Conservation (phyloP, 352 stramenopile genomes). For the Phytophthora sojae region DNA sequence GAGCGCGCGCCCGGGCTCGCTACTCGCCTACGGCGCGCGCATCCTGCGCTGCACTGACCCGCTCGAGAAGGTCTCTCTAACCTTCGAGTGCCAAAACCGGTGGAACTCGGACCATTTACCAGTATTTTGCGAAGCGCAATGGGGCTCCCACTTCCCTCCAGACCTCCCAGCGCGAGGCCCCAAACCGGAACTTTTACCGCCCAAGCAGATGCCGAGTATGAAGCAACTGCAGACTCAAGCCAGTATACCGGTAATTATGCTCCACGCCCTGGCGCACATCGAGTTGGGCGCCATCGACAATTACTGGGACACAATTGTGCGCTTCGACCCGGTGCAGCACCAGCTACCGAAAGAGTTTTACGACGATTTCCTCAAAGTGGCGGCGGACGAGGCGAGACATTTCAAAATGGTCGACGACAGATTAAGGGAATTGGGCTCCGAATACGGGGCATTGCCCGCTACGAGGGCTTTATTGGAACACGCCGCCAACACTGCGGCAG, state of each 20-base stretch:
- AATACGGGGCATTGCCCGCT: constrained; percentile 74
- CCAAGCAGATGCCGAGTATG: constrained; percentile 76
- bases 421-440: constrained; percentile 64
- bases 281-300: constrained; percentile 89
- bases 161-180: constrained; percentile 54
- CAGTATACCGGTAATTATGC: constrained; percentile 73
- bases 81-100: constrained; percentile 56
- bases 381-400: constrained; percentile 80
- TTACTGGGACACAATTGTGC: constrained; percentile 89
- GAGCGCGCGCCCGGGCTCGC: constrained; percentile 39
- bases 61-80: constrained; percentile 70
- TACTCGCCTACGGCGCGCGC: constrained; percentile 69
- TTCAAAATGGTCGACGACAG: constrained; percentile 80
- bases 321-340: constrained; percentile 68
- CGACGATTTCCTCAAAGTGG: constrained; percentile 75
- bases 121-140: constrained; percentile 33
- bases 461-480: constrained; percentile 77
- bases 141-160: constrained; percentile 52
- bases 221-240: constrained; percentile 68
- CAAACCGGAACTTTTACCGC: constrained; percentile 58
- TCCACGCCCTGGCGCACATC: constrained; percentile 88
- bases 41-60: constrained; percentile 60
- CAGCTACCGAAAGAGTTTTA: constrained; percentile 70
- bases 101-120: constrained; percentile 55
- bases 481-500: constrained; percentile 70